Base-by-base conservation (phyloP, 768 basidiomycete species). In the Russula sp. region DNA sequence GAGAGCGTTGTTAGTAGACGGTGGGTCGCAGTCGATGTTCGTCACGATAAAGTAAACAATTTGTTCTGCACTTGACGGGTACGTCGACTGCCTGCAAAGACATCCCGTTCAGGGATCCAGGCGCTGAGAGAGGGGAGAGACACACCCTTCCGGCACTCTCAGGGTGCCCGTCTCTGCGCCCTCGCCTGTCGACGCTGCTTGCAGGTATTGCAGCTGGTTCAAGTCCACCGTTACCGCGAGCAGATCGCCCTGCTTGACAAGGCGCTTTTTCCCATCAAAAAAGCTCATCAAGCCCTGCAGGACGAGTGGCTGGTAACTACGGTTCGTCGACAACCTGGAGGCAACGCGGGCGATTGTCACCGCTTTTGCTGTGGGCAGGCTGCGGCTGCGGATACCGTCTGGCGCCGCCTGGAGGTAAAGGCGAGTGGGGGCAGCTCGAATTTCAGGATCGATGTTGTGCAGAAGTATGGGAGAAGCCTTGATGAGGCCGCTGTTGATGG, bases 261-360 rank as follows among this genome's bases (percentile, higher is more conserved):
- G 73, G 22, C 82, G 79, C 59, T 74, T 83, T 2, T 74, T 72
- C 0, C 72, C 69, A 37, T 80, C 76, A 69, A 96, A 92, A 71
- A 87, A 83, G 6, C 68, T 56, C 62, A 84, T 88, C 57, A 97
- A 74, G 6, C 83, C 82, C 20, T 77, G 75, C 27, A 91, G 70
- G 69, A 88, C 85, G 6, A 83, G 69, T 0, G 77, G 70, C 69
- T 93, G 88, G 69, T 88, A 87, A 37, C 74, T 71, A 48, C 84
- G 83, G 71, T 84, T 82, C 13, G 79, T 84, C 1, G 89, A 84
- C 59, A 85, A 74, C 1, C 90, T 86, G 0, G 91, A 90, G 0
- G 89, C 84, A 7, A 97, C 78, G n/a, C 91, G 84, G 2, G 91
- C 88, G 56, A 97, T 77, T 1, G 88, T 89, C 22, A 95, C 75